phyloP scores from a whole-genome alignment of 208 protist species.

The Trypanosoma congolense region DNA sequence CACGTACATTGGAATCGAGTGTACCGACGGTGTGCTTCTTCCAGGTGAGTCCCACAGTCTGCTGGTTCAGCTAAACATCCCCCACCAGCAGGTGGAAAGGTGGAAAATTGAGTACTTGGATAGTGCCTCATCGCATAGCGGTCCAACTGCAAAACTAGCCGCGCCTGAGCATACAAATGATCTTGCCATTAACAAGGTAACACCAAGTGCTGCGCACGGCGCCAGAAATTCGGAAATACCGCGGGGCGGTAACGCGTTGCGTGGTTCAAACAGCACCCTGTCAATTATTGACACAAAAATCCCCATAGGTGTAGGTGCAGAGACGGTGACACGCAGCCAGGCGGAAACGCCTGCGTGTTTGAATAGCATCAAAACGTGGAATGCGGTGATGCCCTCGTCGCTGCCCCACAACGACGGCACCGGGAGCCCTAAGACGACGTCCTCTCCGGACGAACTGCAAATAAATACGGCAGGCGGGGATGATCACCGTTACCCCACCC shows the following conservation, averaged over 20 bases:
- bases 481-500: not conserved
- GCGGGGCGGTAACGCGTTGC: too few relatives aligned
- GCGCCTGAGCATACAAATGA: too few relatives aligned
- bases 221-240: too few relatives aligned
- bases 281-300: too few relatives aligned
- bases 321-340: not conserved
- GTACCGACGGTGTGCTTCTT: not conserved
- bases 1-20: not conserved
- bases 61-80: not conserved
- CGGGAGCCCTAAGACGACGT: not conserved
- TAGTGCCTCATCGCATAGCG: not conserved
- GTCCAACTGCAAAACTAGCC: not conserved
- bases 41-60: not conserved
- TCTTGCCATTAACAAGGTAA: too few relatives aligned
- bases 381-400: not conserved
- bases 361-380: slow-evolving; percentile 1
- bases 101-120: not conserved
- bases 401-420: not conserved
- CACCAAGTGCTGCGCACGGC: too few relatives aligned
- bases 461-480: not conserved
- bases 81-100: not conserved
- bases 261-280: too few relatives aligned
- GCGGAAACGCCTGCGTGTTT: not conserved
- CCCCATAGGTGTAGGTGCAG: not conserved
- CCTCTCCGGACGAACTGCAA: not conserved